Evolutionary conservation across 139 green algal genomes (phyloP).

Genomic region (Spirogloea muscicola): DNA sequence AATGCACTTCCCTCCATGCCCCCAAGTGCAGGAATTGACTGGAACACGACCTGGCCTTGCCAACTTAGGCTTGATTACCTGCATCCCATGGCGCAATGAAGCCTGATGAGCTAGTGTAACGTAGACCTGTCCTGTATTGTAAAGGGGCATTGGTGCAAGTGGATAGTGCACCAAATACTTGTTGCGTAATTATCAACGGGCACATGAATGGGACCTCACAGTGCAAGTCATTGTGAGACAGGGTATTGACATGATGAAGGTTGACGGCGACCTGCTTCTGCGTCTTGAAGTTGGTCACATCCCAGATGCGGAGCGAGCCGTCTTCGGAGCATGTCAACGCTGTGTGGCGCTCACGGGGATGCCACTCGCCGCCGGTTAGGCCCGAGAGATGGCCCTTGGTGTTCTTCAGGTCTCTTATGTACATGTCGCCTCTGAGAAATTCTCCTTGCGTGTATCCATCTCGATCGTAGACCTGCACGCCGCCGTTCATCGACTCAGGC

Average conservation of each 20-base stretch:
- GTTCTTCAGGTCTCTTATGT: slow-evolving; percentile 87
- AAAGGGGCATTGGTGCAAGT: no score
- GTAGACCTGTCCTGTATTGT: no score
- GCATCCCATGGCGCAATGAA: no score
- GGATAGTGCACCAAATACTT: no score
- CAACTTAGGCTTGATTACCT: slow-evolving; percentile 58
- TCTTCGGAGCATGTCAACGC: slow-evolving; percentile 80
- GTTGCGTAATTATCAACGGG: no score
- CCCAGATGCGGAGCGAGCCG: slow-evolving; percentile 84
- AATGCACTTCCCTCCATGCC: slow-evolving; percentile 66
- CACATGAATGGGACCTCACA: no score
- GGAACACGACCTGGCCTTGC: slow-evolving; percentile 58
- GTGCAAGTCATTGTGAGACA: no score
- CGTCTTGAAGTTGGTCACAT: slow-evolving; percentile 63
- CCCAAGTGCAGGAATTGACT: slow-evolving; percentile 75
- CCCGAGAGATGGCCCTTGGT: slow-evolving; percentile 89
- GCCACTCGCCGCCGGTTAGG: slow-evolving; percentile 75
- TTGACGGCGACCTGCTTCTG: slow-evolving; percentile 77
- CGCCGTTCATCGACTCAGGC: no score
- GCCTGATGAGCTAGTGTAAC: no score
- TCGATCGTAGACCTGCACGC: slow-evolving; percentile 71
- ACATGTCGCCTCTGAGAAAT: slow-evolving; percentile 89
- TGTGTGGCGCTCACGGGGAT: slow-evolving; percentile 78
- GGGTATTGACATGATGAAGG: no score
- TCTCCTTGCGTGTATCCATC: slow-evolving; percentile 74